phyloP scores from a whole-genome alignment of 2,329 filamentous ascomycete species.

The Cladosporium halotolerans region DNA sequence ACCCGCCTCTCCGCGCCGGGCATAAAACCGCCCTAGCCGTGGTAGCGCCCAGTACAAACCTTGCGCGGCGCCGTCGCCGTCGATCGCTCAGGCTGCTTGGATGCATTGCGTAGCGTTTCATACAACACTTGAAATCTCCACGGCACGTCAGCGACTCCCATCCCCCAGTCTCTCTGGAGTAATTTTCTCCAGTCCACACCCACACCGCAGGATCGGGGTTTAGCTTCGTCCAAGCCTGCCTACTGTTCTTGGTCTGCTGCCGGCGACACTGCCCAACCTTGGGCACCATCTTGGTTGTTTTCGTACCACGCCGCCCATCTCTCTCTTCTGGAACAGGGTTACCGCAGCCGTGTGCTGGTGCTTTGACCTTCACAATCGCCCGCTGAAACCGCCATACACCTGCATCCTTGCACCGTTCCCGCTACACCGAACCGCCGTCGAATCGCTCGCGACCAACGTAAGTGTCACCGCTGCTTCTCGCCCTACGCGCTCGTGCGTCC shows the following conservation, averaged over 20 bases:
- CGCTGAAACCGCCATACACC: slow-evolving; percentile 5
- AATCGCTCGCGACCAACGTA: slow-evolving; percentile 5
- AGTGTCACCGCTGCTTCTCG: slow-evolving; percentile 6
- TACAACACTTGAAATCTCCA: background rate
- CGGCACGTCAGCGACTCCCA: slow-evolving; percentile 8
- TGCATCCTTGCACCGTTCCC: slow-evolving; percentile 1
- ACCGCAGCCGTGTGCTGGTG: slow-evolving; percentile 1
- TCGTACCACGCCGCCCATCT: slow-evolving; percentile 1
- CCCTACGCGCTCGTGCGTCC: slow-evolving; percentile 11
- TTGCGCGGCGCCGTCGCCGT: slow-evolving; percentile 6
- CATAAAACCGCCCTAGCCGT: background rate
- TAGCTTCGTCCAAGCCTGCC: slow-evolving; percentile 1
- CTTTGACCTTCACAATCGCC: slow-evolving; percentile 10
- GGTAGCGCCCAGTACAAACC: slow-evolving; percentile 8
- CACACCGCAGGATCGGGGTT: slow-evolving; percentile 1
- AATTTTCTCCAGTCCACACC: background rate
- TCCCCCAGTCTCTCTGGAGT: slow-evolving; percentile 2
- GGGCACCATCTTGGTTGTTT: slow-evolving; percentile 2
- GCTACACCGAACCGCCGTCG: background rate
- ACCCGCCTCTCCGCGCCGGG: slow-evolving; percentile 8
- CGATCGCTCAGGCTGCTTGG: background rate
- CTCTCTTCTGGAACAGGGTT: background rate
- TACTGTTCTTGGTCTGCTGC: slow-evolving; percentile 8
- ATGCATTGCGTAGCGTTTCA: slow-evolving; percentile 10
- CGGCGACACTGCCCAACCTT: slow-evolving; percentile 7